Base-by-base conservation (phyloP, 306 rosid genomes). In the Oxytropis ochrocephala region DNA sequence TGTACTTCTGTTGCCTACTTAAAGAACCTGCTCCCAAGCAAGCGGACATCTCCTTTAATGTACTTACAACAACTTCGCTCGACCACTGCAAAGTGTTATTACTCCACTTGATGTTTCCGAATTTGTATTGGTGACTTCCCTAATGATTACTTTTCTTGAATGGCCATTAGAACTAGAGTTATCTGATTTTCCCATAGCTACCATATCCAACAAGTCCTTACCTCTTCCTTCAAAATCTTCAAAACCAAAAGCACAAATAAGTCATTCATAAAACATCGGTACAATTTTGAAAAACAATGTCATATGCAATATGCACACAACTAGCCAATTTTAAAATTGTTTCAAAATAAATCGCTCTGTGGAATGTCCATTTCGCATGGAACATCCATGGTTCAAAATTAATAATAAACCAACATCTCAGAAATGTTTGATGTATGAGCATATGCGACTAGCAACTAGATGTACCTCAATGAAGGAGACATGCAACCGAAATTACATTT, bases 391-490 rank as follows among this genome's bases (percentile, higher is more conserved):
- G 48, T 24, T 64, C 67, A 48, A 14, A 32, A 43, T 69, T 18
- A 13, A 32, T 6, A 14, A 58, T 2, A 41, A 46, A 56, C 9
- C 5, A 51, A 50, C 7, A 52, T 56, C 41, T 38, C n/a, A 27
- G 16, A 52, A 73, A 18, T 32, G 10, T 9, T 18, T 24, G 49
- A n/a, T 10, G 33, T 52, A 30, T 8, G 19, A 27, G 50, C 47
- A 52, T 46, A 74, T 13, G 41, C 48, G n/a, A 48, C 36, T 8
- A 49, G 30, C 38, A 38, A 29, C 39, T 24, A 48, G 63, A 30
- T 39, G 33, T 81, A 90, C 96, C 96, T 90, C 96, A 16, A 87
- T 85, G 80, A 83, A 90, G 73, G 96, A 90, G 65, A 90, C 93
- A 24, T 82, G 96, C 79, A 90, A 69, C 67, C 87, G 96, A 83